Evolutionary conservation across 805 yeast species (phyloP), one percentile per base, ranked within the genome.

Genomic region (Yamadazyma paraphyllophila): DNA sequence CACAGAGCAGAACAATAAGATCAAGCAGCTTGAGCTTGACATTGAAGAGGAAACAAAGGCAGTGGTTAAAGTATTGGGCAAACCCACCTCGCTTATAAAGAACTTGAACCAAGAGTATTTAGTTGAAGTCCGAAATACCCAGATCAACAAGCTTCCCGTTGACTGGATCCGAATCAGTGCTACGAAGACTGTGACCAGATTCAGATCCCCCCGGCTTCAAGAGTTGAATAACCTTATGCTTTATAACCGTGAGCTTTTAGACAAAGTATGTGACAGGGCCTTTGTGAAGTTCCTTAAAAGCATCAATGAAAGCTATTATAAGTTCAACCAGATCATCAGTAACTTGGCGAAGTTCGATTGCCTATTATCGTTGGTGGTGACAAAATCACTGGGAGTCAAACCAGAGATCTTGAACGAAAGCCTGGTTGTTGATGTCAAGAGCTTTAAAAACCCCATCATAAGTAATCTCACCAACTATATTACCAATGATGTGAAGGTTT

Each of bases 161-260:
- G 81, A 79, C 42, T 92, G 97, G 96, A 65, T 84, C 10, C 85
- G 88, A 53, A 77, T 87, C 24, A 85, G 79, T 54, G 85, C 85
- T 7, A 77, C 95, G 39, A 71, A 81, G 49, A 62, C 81, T 1
- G 82, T 88, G 1, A 78, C 89, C 2, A 67, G 98, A 46, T 91
- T 80, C 61, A 69, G 90, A 47, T 73, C 96, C 0, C 88, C 96
- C 0, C 66, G 62, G 26, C 74, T 82, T 1, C 53, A 69, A 2
- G 64, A 67, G 12, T 64, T 87, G 24, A 73, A 82, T 39, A 80
- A 80, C 43, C 61, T 69, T 32, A 60, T 83, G 31, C 83, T 81
- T 48, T 82, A 82, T 53, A 80, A 81, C 41, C 74, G 80, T 43
- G 96, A 83, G 45, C 51, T 69, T 41, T 65, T 84, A 6, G 58